Base-by-base conservation (phyloP, 441 rosid genomes). In the Euphorbia celastroides region DNA sequence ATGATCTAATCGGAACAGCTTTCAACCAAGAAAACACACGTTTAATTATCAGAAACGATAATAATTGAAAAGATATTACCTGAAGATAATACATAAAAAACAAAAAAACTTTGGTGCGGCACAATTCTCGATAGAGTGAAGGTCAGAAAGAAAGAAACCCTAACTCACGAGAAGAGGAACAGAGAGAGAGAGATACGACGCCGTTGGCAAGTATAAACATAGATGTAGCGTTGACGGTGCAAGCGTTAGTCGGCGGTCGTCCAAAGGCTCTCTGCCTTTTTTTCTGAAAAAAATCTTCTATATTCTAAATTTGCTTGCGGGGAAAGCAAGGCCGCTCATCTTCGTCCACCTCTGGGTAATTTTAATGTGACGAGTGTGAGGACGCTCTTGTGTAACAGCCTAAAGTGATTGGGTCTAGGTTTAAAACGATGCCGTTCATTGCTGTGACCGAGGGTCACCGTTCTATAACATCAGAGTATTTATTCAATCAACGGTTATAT, bases 221-320 rank as follows among this genome's bases (percentile, higher is more conserved):
- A 52, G 41, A 61, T 25, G 25, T 12, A 20, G 74, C 75, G 71
- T 76, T 70, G 76, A 74, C 72, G 78, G 76, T 61, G 75, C 65
- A 42, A 20, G 48, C 0, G 38, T 38, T 66, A 81, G 88, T 83
- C 88, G 89, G 89, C 83, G 72, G 70, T 73, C 71, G 41, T 38
- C 55, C 4, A 56, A n/a, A 22, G 30, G n/a, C 32, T 23, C n/a
- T 32, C 12, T 46, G 36, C 2, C 5, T 22, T 8, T 10, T 57
- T 57, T 25, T 11, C 27, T 64, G 23, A 27, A 26, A 27, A 28
- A 27, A 26, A 16, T 25, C 19, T 32, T 3, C 25, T 17, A 8
- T 51, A 13, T 50, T 65, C 72, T 60, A 26, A 20, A 62, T 51
- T 82, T 82, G 41, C 87, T 82, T 86, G 86, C 75, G 80, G 77